Evolutionary conservation across 2,329 filamentous ascomycete species (phyloP).

Genomic region (Claviceps pusilla): DNA sequence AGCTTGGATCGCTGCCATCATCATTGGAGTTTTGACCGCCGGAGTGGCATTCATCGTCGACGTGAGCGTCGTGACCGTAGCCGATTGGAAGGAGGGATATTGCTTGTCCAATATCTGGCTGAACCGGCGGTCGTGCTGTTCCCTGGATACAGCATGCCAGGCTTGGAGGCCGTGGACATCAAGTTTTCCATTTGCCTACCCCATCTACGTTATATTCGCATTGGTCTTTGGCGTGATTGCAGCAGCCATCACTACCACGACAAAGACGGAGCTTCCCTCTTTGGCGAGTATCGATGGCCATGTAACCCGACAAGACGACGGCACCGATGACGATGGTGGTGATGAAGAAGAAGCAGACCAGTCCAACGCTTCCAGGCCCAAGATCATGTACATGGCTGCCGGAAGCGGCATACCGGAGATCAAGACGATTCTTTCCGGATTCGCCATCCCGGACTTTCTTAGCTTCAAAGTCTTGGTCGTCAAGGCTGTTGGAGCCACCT

Average conservation of each 20-base stretch:
- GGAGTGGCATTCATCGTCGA: conserved; percentile 41
- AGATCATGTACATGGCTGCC: conserved; percentile 43
- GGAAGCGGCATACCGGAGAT: conserved; percentile 47
- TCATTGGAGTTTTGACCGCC: conserved; percentile 40
- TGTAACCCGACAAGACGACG: not conserved
- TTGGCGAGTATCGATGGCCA: conserved; percentile 20
- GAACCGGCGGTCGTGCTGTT: conserved; percentile 36
- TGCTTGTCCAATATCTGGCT: conserved; percentile 30
- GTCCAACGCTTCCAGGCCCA: conserved; percentile 17
- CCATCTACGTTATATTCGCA: conserved; percentile 14
- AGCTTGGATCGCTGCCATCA: conserved; percentile 38
- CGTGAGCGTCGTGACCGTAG: conserved; percentile 36
- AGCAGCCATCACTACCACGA: conserved; percentile 14
- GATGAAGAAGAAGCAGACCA: conserved; percentile 7
- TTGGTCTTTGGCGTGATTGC: conserved; percentile 13
- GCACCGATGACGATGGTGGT: not conserved
- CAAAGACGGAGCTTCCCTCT: conserved; percentile 25
- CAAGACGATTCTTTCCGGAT: conserved; percentile 46
- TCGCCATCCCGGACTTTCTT: conserved; percentile 42
- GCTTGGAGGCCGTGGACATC: conserved; percentile 29
- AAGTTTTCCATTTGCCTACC: conserved; percentile 10
- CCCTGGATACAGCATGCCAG: conserved; percentile 16
- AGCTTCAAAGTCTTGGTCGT: conserved; percentile 38
- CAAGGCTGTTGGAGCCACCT: conserved; percentile 42
- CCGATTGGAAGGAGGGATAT: conserved; percentile 43